Percentiles rank a stretch among this genome's conserved stretches.
Evolutionary conservation across 2,329 filamentous ascomycete species (phyloP).

Genomic region (Albifimbria verrucaria): DNA sequence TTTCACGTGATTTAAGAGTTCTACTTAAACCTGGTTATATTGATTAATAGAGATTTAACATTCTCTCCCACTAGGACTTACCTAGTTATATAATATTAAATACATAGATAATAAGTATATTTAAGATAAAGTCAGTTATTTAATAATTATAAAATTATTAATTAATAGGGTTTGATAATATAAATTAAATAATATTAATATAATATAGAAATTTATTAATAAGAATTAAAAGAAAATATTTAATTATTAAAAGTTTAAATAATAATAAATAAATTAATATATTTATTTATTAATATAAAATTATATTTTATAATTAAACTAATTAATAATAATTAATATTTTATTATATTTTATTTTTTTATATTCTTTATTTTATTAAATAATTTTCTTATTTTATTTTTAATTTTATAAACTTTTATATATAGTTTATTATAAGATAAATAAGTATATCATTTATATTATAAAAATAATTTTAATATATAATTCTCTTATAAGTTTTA

Average conservation of each 20-base stretch:
- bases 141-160: neutral
- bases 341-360: too few species aligned
- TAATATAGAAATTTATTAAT: neutral
- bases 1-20: too few species aligned
- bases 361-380: too few species aligned
- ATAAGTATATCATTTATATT: neutral
- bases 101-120: too few species aligned
- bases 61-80: too few species aligned
- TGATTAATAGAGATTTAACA: too few species aligned
- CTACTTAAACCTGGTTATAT: too few species aligned
- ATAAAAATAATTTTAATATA: neutral
- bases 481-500: neutral
- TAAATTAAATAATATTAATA: neutral
- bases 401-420: neutral
- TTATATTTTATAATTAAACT: neutral
- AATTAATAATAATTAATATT: too few species aligned
- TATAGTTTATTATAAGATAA: neutral
- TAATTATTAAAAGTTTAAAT: neutral
- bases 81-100: too few species aligned
- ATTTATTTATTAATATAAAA: neutral
- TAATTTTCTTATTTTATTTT: neutral
- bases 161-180: neutral
- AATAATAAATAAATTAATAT: neutral
- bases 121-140: neutral
- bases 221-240: neutral